Percentiles rank a stretch among this genome's conserved stretches.
These are phyloP conservation scores for Chlorella sp. DNA, from an alignment of 139 green algal genomes.

Conservation along the genomic window DNA sequence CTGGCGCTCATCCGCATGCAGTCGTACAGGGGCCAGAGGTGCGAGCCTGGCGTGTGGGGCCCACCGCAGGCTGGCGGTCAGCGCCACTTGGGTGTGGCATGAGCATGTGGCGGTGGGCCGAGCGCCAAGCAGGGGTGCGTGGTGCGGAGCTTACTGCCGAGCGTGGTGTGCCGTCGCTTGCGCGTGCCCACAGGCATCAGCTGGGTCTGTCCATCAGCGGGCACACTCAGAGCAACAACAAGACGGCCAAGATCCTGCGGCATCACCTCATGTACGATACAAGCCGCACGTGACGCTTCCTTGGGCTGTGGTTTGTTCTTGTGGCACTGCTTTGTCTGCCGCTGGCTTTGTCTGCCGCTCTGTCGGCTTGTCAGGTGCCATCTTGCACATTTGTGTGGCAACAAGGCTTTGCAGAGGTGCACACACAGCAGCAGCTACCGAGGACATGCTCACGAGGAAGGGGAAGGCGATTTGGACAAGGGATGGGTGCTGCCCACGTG, in stretches of 20 bases:
- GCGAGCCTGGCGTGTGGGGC: neutral
- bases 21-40: neutral
- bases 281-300: neutral
- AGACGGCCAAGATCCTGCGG: neutral
- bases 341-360: no score
- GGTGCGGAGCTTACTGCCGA: neutral
- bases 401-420: no score
- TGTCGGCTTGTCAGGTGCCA: no score
- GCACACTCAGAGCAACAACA: slow-evolving; percentile 12
- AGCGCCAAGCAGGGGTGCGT: neutral
- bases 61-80: neutral
- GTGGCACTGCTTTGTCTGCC: no score
- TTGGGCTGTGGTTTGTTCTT: no score
- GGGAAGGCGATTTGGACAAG: no score
- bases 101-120: neutral
- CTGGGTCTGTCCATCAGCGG: slow-evolving; percentile 14
- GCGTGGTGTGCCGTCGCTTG: no score
- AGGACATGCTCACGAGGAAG: no score
- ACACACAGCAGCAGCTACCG: no score
- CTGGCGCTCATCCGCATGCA: slow-evolving; percentile 15
- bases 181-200: slow-evolving; percentile 5
- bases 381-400: no score
- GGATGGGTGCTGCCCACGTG: no score
- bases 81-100: neutral
- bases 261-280: slow-evolving; percentile 6